Evolutionary conservation across 2,329 filamentous ascomycete species (phyloP), one percentile per base, ranked within the genome.

Genomic region (Amesomyces nigricolor): DNA sequence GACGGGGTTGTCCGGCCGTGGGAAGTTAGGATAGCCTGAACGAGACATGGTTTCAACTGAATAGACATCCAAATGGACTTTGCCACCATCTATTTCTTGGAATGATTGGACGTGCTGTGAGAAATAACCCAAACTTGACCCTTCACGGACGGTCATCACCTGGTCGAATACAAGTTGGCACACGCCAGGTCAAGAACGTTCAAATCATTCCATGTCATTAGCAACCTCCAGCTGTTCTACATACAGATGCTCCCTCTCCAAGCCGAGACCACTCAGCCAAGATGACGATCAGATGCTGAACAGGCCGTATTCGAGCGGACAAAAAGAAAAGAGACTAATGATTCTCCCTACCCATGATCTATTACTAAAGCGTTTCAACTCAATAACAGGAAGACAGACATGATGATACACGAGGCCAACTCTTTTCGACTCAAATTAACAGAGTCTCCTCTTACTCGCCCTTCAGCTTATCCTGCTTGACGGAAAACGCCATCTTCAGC

Each of bases 1-100:
- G 91, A 97, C 71, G 94, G 94, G 0, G 78, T 87, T 51, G 87
- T 96, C 29, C 86, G 87, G 66, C 84, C 91, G 1, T 99, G 94
- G 92, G 79, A 81, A 60, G 67, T 68, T 11, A 59, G 61, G 51
- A 60, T 58, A 48, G 47, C 53, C 17, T 58, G 37, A 47, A 5
- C 2, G 19, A 13, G 32, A 35, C 19, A 32, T 16, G 14, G 22
- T 8, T 22, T 37, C 29, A 30, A 52, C 17, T 30, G 32, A 39
- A 39, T 42, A 16, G 17, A 42, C 10, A 11, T 17, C 26, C 48
- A 13, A 32, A n/a, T 26, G 22, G 22, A 5, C 22, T 26, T 22
- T 22, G 30, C 30, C 30, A 32, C 30, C 30, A 32, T 11, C 7
- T 11, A 11, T 32, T 32, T 32, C 30, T 9, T 32, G 7, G 7